Base-by-base conservation (phyloP, 805 yeast genomes). In the Starmerella apis region DNA sequence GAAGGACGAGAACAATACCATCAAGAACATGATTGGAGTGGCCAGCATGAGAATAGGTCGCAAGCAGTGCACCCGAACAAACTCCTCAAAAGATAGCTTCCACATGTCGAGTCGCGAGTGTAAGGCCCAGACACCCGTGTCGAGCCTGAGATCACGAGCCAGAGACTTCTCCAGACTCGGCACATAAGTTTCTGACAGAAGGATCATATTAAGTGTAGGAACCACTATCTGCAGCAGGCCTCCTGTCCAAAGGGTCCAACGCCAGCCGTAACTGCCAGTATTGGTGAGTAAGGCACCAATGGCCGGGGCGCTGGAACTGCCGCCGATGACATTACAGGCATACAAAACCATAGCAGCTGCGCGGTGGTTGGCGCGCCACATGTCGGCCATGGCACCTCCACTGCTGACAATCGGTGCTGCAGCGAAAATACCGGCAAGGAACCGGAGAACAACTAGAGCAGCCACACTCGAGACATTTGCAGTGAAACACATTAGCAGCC, bases 81-180 rank as follows among this genome's bases (percentile, higher is more conserved):
- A 71, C 64, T 88, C 95, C 30, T 69, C 70, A 43, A 84, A 63
- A 1, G 83, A 68, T 64, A 86, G 65, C 44, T 86, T 86, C 63
- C 77, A 79, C 27, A 90, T 92, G 16, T 90, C 97, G 64, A 85
- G 94, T 68, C 84, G 94, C 24, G 96, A 84, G 85, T 86, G 87
- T 54, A 85, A 81, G 60, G 81, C 82, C 54, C 73, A 72, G 60
- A 86, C 81, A 39, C 92, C 87, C 3, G 96, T 83, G 62, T 78
- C 79, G 59, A 76, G 72, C 68, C 96, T 76, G 59, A 86, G 61
- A 59, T 65, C 72, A 50, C 66, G 67, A 18, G 96, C 96, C 63
- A 80, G 76, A 35, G 63, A 71, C 60, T 81, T 78, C 56, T 84
- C 71, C 47, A 87, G 77, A 0, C 58, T 60, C 5, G 68, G 67